phyloP scores from a whole-genome alignment of 176 grass and related monocot species.

The Melocanna baccifera region DNA sequence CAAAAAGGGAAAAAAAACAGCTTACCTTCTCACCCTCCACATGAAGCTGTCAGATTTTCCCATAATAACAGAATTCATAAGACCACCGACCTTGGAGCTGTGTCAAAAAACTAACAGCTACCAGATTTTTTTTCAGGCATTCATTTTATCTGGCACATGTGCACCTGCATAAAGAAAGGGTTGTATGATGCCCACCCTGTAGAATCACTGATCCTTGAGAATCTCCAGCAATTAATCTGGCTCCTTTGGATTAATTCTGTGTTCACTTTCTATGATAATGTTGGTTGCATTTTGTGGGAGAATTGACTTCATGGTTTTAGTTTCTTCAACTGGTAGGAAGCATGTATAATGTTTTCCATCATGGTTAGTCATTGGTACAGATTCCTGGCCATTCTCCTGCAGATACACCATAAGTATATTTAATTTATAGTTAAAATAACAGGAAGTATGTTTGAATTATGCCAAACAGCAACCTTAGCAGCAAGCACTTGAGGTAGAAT shows the following conservation, averaged over 20 bases:
- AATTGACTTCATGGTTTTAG: conserved; percentile 60
- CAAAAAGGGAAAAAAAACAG: not conserved
- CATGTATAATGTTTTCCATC: conserved; percentile 69
- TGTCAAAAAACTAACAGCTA: not conserved
- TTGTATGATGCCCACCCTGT: conserved; percentile 56
- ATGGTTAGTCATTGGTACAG: conserved; percentile 62
- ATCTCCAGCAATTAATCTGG: conserved; percentile 87
- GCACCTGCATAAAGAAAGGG: conserved; percentile 5
- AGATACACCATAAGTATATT: conserved; percentile 9
- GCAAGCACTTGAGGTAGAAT: not conserved
- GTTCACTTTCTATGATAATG: conserved; percentile 74
- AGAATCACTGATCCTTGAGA: conserved; percentile 82
- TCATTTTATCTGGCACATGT: not conserved
- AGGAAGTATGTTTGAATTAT: not conserved
- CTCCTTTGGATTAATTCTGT: conserved; percentile 72
- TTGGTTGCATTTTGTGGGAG: conserved; percentile 79
- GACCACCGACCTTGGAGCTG: conserved; percentile 95
- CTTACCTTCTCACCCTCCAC: conserved; percentile 67
- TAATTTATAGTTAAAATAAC: not conserved
- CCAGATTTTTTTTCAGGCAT: not conserved
- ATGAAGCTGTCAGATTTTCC: conserved; percentile 74
- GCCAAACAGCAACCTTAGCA: not conserved
- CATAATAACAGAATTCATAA: conserved; percentile 91
- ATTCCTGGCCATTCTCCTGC: conserved; percentile 83
- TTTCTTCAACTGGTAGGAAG: conserved; percentile 81